Evolutionary conservation across 2,329 filamentous ascomycete genomes (phyloP).

Genomic region (Colletotrichum navitas): DNA sequence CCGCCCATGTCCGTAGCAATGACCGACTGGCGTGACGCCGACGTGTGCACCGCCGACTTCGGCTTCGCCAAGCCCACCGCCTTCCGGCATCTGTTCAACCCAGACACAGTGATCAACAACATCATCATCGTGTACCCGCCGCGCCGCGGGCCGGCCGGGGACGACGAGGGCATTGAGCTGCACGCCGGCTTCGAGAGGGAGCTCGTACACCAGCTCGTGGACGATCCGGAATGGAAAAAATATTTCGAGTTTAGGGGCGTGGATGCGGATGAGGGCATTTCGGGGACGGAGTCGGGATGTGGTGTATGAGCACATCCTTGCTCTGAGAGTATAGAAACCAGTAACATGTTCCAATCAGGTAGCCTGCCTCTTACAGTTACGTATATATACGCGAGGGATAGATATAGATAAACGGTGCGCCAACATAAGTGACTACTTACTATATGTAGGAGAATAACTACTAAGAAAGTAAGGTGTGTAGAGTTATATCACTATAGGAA

Average conservation of each 20-base stretch:
- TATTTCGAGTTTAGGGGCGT: slow-evolving; percentile 56
- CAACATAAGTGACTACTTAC: no score
- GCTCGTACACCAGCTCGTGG: slow-evolving; percentile 48
- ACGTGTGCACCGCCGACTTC: slow-evolving; percentile 50
- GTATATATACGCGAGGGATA: no score
- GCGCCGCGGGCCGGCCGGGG: slow-evolving; percentile 43
- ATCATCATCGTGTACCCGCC: slow-evolving; percentile 51
- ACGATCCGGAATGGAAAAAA: slow-evolving; percentile 52
- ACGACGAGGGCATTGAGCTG: slow-evolving; percentile 54
- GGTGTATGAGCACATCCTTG: no score
- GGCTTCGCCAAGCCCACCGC: slow-evolving; percentile 52
- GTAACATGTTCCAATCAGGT: no score
- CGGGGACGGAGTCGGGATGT: no score
- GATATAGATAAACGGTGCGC: no score
- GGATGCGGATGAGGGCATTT: slow-evolving; percentile 43
- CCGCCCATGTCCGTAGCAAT: slow-evolving; percentile 53
- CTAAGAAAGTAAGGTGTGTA: no score
- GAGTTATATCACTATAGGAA: no score
- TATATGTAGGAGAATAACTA: no score
- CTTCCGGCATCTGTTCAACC: slow-evolving; percentile 49
- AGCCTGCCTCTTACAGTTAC: no score
- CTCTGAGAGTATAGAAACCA: no score
- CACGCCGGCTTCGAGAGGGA: slow-evolving; percentile 52
- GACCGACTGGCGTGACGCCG: slow-evolving; percentile 53
- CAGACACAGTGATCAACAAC: slow-evolving; percentile 48